Percentiles rank a stretch among this genome's conserved stretches.
phyloP scores from a whole-genome alignment of 768 basidiomycete genomes.

The Leccinum olivaceopallidum region DNA sequence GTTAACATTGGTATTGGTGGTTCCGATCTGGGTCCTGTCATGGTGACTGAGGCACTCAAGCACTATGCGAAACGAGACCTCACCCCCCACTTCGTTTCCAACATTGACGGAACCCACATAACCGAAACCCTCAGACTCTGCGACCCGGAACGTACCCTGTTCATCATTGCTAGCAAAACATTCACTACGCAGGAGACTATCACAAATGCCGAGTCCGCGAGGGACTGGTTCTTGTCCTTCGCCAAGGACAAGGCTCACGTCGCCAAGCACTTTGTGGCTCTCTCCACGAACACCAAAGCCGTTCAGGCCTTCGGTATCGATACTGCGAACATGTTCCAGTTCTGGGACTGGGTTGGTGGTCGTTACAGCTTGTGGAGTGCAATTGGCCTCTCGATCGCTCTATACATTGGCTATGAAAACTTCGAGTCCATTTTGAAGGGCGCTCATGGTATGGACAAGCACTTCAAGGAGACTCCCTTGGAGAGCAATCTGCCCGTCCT shows the following conservation, averaged over 20 bases:
- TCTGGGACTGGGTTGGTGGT: constrained; percentile 99
- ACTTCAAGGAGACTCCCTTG: constrained; percentile 87
- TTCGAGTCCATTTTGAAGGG: constrained; percentile 88
- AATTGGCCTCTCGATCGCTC: constrained; percentile 92
- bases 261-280: constrained; percentile 98
- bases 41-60: constrained; percentile 98
- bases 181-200: constrained; percentile 99
- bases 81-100: constrained; percentile 87
- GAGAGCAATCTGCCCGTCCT: constrained; percentile 92
- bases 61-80: constrained; percentile 89
- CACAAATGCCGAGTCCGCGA: constrained; percentile 94
- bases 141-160: constrained; percentile 90
- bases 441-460: constrained; percentile 97
- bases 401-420: constrained; percentile 92
- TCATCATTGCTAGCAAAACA: constrained; percentile 99
- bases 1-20: constrained; percentile 99
- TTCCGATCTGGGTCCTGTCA: constrained; percentile 96
- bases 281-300: constrained; percentile 93
- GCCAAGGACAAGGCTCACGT: constrained; percentile 91
- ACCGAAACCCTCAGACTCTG: constrained; percentile 81
- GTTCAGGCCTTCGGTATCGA: constrained; percentile 94
- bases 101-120: constrained; percentile 98
- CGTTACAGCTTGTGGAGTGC: constrained; percentile 99
- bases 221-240: constrained; percentile 86
- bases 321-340: constrained; percentile 95